A percentile compares a stretch with the other conserved stretches of the same genome.
These are phyloP conservation scores for Aspergillus haitiensis DNA, from an alignment of 495 filamentous ascomycete genomes.

Conservation along the genomic window DNA sequence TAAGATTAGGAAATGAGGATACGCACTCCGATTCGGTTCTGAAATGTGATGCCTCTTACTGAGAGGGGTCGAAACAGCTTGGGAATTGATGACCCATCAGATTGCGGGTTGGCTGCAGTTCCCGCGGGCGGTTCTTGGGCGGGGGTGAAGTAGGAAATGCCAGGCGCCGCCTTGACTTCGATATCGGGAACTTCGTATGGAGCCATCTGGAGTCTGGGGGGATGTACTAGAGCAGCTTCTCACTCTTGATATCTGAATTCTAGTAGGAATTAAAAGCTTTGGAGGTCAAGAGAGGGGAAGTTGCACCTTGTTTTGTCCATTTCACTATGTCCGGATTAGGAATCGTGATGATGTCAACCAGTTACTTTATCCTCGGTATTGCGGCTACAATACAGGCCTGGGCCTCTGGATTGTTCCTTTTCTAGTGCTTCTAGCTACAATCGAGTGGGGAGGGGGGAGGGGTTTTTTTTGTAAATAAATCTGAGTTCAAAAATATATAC, in stretches of 20 bases:
- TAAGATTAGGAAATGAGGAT: constrained; percentile 19
- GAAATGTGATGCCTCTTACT: constrained; percentile 57
- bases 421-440: no score
- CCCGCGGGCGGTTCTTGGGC: constrained; percentile 64
- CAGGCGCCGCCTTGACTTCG: constrained; percentile 12
- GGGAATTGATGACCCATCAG: constrained; percentile 54
- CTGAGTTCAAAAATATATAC: no score
- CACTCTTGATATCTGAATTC: background rate
- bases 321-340: background rate
- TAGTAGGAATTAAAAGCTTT: background rate
- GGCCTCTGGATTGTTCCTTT: background rate
- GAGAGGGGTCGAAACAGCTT: constrained; percentile 68
- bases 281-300: background rate
- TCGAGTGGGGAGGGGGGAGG: no score
- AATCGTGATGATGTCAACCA: constrained; percentile 12
- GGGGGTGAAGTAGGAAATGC: constrained; percentile 68
- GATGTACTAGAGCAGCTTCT: background rate
- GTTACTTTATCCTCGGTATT: background rate
- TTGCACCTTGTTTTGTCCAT: background rate
- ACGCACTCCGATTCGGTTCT: constrained; percentile 59
- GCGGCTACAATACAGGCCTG: background rate
- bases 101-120: constrained; percentile 63
- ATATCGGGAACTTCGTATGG: constrained; percentile 1
- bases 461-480: no score
- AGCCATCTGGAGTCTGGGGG: background rate